Percentiles rank a stretch among this genome's conserved stretches.
Conservation (phyloP, 1,284 basidiomycete genomes). For the Leucoagaricus sp. region DNA sequence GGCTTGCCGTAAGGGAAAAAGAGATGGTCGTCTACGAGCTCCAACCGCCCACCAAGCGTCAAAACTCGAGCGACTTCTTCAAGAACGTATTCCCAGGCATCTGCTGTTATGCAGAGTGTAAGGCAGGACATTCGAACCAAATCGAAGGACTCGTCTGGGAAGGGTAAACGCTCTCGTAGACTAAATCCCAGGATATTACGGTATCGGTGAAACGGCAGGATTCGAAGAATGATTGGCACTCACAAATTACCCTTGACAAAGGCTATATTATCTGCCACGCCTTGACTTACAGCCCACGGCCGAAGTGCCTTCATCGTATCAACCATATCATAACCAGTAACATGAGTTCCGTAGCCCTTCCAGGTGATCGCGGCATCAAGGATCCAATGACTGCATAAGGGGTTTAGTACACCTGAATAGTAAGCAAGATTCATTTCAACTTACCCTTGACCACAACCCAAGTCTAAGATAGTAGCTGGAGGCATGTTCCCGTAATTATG, state of each 20-base stretch:
- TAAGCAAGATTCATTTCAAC: conserved; percentile 1
- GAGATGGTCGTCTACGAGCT: conserved; percentile 68
- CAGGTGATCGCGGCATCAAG: conserved; percentile 58
- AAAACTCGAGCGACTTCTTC: conserved; percentile 61
- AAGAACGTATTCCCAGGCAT: conserved; percentile 60
- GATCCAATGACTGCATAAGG: conserved; percentile 47
- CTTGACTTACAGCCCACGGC: conserved; percentile 36
- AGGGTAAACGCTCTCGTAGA: conserved; percentile 56
- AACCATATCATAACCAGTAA: conserved; percentile 66
- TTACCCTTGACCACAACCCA: conserved; percentile 67
- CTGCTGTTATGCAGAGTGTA: conserved; percentile 54
- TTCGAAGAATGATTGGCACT: conserved; percentile 37
- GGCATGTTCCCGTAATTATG: conserved; percentile 49
- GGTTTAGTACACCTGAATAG: not conserved
- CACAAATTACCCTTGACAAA: conserved; percentile 68
- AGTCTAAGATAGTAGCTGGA: conserved; percentile 59
- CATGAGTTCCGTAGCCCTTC: conserved; percentile 47
- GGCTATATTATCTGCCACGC: conserved; percentile 44
- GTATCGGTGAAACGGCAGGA: no score
- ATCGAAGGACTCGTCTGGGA: conserved; percentile 60
- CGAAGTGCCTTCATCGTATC: conserved; percentile 39
- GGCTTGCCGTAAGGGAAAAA: conserved; percentile 53
- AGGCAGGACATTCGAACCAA: conserved; percentile 71
- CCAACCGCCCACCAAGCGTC: conserved; percentile 56
- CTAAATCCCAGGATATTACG: conserved; percentile 42